Evolutionary conservation across 768 basidiomycete species (phyloP), one percentile per base, ranked within the genome.

Genomic region (Pluteus cervinus): DNA sequence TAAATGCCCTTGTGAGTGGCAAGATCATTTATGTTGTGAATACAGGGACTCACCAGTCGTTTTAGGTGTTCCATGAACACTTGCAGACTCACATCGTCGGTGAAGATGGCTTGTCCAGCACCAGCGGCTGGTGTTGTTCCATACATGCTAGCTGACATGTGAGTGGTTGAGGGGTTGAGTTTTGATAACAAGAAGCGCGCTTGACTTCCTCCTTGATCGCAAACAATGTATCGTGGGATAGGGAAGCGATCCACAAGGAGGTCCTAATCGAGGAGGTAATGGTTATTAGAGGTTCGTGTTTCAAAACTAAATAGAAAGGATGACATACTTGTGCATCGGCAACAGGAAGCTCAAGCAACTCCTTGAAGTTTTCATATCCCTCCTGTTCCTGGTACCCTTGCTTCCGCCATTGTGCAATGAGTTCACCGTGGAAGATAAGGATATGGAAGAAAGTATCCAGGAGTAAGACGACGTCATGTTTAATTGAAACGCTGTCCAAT

Each of bases 391-490:
- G 96, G 54, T 98, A 99, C 0, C 92, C 93, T 8, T 89, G 87
- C 61, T 98, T 98, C 35, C 94, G 78, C 96, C 96, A 99, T 57
- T 92, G 86, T 0, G 96, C 93, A 33, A 99, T 75, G 15, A 90
- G 88, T 59, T 94, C 90, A 15, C 96, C 96, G 56, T 99, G 96
- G 84, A 96, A 98, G 60, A 99, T 98, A 51, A 98, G 83, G 49
- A 98, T 96, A 57, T 99, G 94, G 90, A 99, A 98, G 76, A 94
- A 99, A 2, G 94, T 98, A 54, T 99, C 96, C 37, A 99, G 82
- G 7, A 99, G 76, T 21, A 99, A 80, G 53, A 99, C 82, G 44
- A 93, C 90, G 52, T 98, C 96, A 29, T 87, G 86, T 60, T 94
- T 92, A 65, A 98, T 97, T 33, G 94, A 98, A 30, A 99, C 82